These are phyloP conservation scores for Albatrellus ellisii DNA, from an alignment of 768 basidiomycete genomes.

Conservation along the genomic window DNA sequence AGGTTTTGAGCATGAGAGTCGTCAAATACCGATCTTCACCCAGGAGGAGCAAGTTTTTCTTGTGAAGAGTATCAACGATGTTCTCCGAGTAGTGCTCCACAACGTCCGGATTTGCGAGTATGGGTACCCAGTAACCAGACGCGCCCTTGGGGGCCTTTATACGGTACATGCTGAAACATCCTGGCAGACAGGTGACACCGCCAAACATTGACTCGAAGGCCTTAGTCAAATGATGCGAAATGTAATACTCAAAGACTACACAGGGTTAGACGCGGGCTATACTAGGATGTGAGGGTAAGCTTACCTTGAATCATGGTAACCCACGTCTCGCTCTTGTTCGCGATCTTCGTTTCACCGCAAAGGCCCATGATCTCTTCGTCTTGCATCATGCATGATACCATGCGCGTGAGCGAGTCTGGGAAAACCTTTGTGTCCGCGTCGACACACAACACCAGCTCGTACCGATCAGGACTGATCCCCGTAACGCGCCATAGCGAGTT, in stretches of 20 bases:
- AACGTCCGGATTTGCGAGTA: conserved; percentile 96
- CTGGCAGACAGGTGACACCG: conserved; percentile 97
- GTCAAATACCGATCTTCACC: conserved; percentile 99
- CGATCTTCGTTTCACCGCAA: conserved; percentile 99
- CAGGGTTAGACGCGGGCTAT: not conserved
- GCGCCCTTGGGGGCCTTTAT: conserved; percentile 99
- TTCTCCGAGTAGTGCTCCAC: conserved; percentile 99
- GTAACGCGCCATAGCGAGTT: conserved; percentile 94
- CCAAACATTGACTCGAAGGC: conserved; percentile 99
- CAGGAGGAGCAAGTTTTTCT: conserved; percentile 94
- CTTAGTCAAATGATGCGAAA: conserved; percentile 98
- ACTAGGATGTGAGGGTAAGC: not conserved
- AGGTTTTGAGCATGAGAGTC: conserved; percentile 95
- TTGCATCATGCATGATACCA: conserved; percentile 94
- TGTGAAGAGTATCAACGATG: conserved; percentile 97
- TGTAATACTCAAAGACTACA: conserved; percentile 98
- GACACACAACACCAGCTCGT: conserved; percentile 90
- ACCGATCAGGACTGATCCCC: conserved; percentile 90
- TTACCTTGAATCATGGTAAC: conserved; percentile 99
- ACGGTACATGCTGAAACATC: conserved; percentile 99
- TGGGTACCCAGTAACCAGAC: conserved; percentile 95
- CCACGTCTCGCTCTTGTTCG: conserved; percentile 97
- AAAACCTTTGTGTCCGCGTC: conserved; percentile 99
- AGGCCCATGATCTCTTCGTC: conserved; percentile 98
- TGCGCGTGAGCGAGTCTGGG: conserved; percentile 92